These are phyloP conservation scores for Cutaneotrichosporon dermatis DNA, from an alignment of 1,284 basidiomycete genomes.

Conservation along the genomic window DNA sequence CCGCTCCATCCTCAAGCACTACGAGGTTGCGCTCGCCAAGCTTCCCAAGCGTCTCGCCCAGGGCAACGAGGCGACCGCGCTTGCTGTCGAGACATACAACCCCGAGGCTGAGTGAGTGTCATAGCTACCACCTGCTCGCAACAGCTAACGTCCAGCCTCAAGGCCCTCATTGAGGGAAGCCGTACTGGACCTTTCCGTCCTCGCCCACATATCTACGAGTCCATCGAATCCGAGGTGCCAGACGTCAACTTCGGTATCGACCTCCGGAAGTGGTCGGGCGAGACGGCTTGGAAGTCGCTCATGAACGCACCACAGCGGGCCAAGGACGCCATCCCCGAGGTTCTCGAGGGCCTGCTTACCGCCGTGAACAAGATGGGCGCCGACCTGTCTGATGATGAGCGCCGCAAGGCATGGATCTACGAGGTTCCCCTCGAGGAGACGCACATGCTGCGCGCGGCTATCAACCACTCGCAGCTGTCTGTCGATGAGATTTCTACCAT, in stretches of 20 bases:
- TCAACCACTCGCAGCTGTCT: constrained; percentile 67
- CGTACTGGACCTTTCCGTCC: constrained; percentile 85
- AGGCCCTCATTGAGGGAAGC: constrained; percentile 72
- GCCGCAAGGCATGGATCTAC: constrained; percentile 88
- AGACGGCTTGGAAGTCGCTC: constrained; percentile 54
- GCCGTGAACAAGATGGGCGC: constrained; percentile 64
- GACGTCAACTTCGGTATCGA: constrained; percentile 87
- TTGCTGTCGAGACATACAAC: constrained; percentile 73
- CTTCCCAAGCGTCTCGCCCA: constrained; percentile 63
- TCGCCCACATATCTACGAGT: constrained; percentile 74
- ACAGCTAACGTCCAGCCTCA: constrained; percentile 9
- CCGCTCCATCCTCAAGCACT: constrained; percentile 78
- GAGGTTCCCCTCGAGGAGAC: constrained; percentile 71
- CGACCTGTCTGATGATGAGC: constrained; percentile 67
- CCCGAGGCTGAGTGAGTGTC: constrained; percentile 64
- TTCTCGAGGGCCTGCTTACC: constrained; percentile 64
- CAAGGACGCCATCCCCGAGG: constrained; percentile 65
- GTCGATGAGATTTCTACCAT: constrained; percentile 60
- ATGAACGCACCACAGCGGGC: constrained; percentile 46
- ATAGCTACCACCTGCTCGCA: not conserved
- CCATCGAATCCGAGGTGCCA: constrained; percentile 67
- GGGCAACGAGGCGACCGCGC: constrained; percentile 63
- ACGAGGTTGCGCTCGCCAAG: constrained; percentile 68
- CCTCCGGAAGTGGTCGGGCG: constrained; percentile 73
- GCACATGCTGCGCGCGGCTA: constrained; percentile 73